Evolutionary conservation across 495 filamentous ascomycete genomes (phyloP).

Genomic region (Tuber melanosporum): DNA sequence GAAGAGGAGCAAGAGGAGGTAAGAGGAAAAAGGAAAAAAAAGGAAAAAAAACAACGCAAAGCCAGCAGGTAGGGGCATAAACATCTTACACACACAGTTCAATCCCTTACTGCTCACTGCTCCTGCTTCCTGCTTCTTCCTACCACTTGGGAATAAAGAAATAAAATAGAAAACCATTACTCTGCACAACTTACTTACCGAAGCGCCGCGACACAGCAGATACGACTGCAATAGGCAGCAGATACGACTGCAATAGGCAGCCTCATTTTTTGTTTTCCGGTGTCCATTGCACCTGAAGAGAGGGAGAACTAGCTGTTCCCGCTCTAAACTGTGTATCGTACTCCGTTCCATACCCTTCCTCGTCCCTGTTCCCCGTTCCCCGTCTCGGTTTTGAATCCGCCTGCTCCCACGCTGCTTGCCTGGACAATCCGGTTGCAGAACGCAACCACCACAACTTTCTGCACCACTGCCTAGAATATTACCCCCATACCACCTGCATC

Average conservation of each 20-base stretch:
- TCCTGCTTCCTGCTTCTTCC: background rate
- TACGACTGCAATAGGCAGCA: constrained; percentile 1
- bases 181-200: background rate
- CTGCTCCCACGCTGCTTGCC: constrained; percentile 29
- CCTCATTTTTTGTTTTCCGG: constrained; percentile 6
- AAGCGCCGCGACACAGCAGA: background rate
- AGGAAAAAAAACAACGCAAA: background rate
- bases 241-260: background rate
- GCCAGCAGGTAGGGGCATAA: constrained; percentile 2
- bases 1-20: background rate
- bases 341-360: constrained; percentile 20
- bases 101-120: constrained; percentile 3
- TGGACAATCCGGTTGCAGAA: constrained; percentile 9
- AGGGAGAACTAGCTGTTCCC: constrained; percentile 1
- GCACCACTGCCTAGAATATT: constrained; percentile 23
- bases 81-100: background rate
- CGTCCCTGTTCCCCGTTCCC: constrained; percentile 38
- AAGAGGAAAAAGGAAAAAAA: background rate
- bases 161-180: background rate
- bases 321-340: constrained; percentile 17
- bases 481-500: constrained; percentile 20
- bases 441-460: constrained; percentile 31
- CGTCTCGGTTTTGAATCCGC: constrained; percentile 33
- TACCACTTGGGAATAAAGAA: background rate
- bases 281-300: background rate